A percentile compares a stretch with the other conserved stretches of the same genome.
Evolutionary conservation across 2,329 filamentous ascomycete species (phyloP).

Genomic region (Fusarium odoratissimum): DNA sequence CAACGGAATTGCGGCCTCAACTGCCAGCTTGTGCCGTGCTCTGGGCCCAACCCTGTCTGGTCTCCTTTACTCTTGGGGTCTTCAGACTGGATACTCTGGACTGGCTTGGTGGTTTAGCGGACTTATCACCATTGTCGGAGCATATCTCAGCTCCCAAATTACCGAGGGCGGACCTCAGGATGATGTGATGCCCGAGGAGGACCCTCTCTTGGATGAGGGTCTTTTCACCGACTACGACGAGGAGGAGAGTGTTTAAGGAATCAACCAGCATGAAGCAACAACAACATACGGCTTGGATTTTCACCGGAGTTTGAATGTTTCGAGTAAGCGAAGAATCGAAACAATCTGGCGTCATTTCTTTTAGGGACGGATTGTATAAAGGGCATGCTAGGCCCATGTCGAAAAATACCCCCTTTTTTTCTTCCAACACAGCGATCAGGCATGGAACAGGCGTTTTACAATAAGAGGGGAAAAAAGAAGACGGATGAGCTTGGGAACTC

Average conservation of each 20-base stretch:
- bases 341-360: conserved; percentile 42
- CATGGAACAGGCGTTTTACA: conserved; percentile 41
- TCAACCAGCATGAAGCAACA: conserved; percentile 3
- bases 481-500: conserved; percentile 32
- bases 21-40: conserved; percentile 87
- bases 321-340: conserved; percentile 32
- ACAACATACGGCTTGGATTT: conserved; percentile 25
- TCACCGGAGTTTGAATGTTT: conserved; percentile 40
- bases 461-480: conserved; percentile 35
- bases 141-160: conserved; percentile 79
- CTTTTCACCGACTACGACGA: conserved; percentile 49
- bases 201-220: conserved; percentile 48
- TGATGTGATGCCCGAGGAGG: conserved; percentile 55
- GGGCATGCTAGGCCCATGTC: conserved; percentile 27
- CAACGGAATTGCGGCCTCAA: conserved; percentile 92
- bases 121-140: conserved; percentile 78
- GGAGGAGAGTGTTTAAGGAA: conserved; percentile 47
- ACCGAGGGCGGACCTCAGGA: conserved; percentile 68
- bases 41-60: conserved; percentile 92
- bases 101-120: conserved; percentile 95
- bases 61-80: conserved; percentile 82
- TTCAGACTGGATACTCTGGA: conserved; percentile 84
- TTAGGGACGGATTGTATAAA: conserved; percentile 40
- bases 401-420: conserved; percentile 39
- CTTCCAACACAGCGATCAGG: conserved; percentile 35